Base-by-base conservation (phyloP, 805 yeast species). In the Starmerella lactis-condensi region DNA sequence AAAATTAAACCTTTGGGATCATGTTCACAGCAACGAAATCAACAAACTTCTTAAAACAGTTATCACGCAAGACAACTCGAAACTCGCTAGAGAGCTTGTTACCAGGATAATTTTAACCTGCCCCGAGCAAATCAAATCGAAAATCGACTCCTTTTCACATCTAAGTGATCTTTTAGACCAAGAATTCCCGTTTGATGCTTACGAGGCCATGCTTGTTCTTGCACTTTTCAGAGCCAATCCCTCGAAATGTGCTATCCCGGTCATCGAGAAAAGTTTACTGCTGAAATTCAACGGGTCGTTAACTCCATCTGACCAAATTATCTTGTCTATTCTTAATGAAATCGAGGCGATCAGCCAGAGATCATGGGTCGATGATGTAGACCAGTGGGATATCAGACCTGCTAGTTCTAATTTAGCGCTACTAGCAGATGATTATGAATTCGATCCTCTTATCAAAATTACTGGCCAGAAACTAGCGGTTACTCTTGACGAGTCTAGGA, bases 301-400 rank as follows among this genome's bases (percentile, higher is more conserved):
- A 2, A 48, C 65, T 11, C 54, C 69, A 1, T 67, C 66, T 22
- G 95, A 85, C 46, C 47, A 67, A 32, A 35, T 82, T 2, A 46
- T 85, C 17, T 65, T 75, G 32, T 49, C 55, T 4, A 53, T 77
- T 2, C 47, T 85, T 27, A 58, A 61, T 32, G 48, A 50, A 9
- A 57, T 81, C 22, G 96, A 85, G 50, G 44, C 66, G 4, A 23
- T 31, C 2, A 20, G 61, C 5, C 53, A 62, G 10, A 42, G 51
- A 4, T 67, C 81, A 6, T 81, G 93, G 91, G 58, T 75, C n/a
- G 60, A 60, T 31, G 49, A 58, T 22, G 69, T 76, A 4, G 54
- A 60, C 21, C 57, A 63, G 26, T 77, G 92, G 91, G 82, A 75
- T 31, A 63, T 73, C 30, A 46, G 46, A 5, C 47, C 26, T 60